phyloP scores from a whole-genome alignment of 2,329 filamentous ascomycete genomes.

The Neofusicoccum laricinum region DNA sequence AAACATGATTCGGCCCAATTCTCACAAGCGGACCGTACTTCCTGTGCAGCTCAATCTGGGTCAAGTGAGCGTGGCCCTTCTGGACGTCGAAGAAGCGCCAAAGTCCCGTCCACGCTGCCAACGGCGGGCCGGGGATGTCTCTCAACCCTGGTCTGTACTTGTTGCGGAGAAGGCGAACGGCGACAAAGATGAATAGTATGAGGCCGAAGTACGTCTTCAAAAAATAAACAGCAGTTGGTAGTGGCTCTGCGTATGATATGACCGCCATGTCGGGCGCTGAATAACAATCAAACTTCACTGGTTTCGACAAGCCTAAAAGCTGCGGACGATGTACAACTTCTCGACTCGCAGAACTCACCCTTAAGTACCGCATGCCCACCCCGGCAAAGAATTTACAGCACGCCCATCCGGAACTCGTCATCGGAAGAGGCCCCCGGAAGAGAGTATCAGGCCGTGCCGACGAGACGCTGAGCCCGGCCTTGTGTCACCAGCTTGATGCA shows the following conservation, averaged over 20 bases:
- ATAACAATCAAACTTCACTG: too few relatives aligned
- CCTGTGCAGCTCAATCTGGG: constrained; percentile 66
- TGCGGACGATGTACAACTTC: not conserved
- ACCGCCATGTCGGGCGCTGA: not conserved
- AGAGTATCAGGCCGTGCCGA: not conserved
- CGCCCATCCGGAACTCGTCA: not conserved
- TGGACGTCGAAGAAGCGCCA: constrained; percentile 66
- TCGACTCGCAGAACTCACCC: not conserved
- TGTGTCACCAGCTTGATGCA: too few relatives aligned
- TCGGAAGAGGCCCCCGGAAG: not conserved
- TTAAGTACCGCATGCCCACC: not conserved
- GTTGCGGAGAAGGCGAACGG: not conserved
- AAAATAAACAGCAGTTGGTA: not conserved
- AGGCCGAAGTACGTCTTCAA: not conserved
- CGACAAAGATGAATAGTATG: not conserved
- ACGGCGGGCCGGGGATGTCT: constrained; percentile 58
- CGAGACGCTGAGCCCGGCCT: too few relatives aligned
- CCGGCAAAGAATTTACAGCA: not conserved
- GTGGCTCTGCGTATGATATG: not conserved
- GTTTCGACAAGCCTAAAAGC: too few relatives aligned
- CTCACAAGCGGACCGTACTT: constrained; percentile 71
- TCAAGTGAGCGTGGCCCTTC: constrained; percentile 51
- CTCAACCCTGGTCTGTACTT: constrained; percentile 4
- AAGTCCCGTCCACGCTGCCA: constrained; percentile 65
- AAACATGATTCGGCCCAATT: constrained; percentile 77